Evolutionary conservation across 2,329 filamentous ascomycete species (phyloP), one percentile per base, ranked within the genome.

Genomic region (Clonostachys chloroleuca): DNA sequence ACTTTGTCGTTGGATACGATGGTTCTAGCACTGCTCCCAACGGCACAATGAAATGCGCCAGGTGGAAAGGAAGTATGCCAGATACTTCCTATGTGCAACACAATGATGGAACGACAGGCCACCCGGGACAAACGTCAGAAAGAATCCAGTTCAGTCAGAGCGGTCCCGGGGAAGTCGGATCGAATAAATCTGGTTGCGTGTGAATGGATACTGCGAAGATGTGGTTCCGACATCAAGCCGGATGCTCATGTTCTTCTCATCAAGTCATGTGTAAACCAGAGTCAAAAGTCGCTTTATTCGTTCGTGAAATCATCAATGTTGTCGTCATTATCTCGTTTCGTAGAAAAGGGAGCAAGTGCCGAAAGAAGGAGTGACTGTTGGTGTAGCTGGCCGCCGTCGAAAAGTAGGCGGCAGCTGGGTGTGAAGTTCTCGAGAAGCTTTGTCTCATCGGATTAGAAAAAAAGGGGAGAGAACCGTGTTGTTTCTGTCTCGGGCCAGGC

Each of bases 401-500:
- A n/a, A 9, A 39, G 16, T 39, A n/a, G 39, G 43, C 30, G 33
- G 37, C 33, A 18, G 17, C 43, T 34, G 13, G 34, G 9, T 20
- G n/a, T 33, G 42, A 45, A 44, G 43, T 33, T 34, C 42, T 39
- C 39, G 52, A 52, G 55, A 52, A 55, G 53, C 51, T 56, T 56
- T 56, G 57, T 51, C 55, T 54, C 55, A 53, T 57, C 59, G 58
- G 53, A 57, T 49, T 52, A 50, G 45, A 49, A 47, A 51, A 57
- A 42, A 42, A 17, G 49, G 49, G 39, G 47, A 52, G 55, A 55
- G 55, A 56, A 58, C 58, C 65, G 67, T 70, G 65, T 68, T 60
- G 60, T 67, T 69, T 63, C 65, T 65, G 70, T 72, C 71, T 75
- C 71, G 71, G 68, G 61, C 67, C 67, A 55, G 58, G 68, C 72